Evolutionary conservation across 2,329 filamentous ascomycete genomes (phyloP), one percentile per base, ranked within the genome.

Genomic region (Pestalotiopsis sp.): DNA sequence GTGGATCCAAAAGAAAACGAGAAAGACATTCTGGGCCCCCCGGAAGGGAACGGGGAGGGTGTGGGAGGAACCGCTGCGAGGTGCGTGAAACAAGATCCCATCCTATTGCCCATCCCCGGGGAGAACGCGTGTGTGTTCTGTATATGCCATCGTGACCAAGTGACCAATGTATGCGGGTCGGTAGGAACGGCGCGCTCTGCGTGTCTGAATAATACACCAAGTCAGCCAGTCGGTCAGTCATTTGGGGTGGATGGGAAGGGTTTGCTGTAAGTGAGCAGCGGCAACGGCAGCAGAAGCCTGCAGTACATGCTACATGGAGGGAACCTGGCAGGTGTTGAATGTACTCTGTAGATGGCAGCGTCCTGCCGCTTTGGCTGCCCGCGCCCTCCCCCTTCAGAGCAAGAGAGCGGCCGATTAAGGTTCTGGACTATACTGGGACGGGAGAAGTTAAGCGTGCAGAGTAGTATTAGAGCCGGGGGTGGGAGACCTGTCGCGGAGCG

Each of bases 361-460:
- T 52, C 5, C 23, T 23, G 17, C 20, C 20, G 23, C 23, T 59
- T 31, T 23, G 14, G 12, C 57, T 36, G 31, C 36, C 39, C 20
- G 39, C 23, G 27, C 12, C 57, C 25, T 3, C 57, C 41, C 17
- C 31, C 14, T 45, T 23, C 20, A 17, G n/a, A 64, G 13, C n/a
- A 14, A 45, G n/a, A 11, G 12, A 39, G 41, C 41, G 38, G 59
- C 20, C 23, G 13, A n/a, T 23, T 31, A 58, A 66, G n/a, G 41
- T 66, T 66, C 39, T 31, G 25, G 20, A 36, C 65, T 67, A 67
- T 17, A 60, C 65, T 56, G 14, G 36, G 23, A 23, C n/a, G n/a
- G 65, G 56, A 39, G 56, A 60, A 60, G 31, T 67, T 67, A 67
- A 67, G 52, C 65, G 65, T 60, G n/a, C 12, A 66, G 65, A 38